Evolutionary conservation across 2,329 filamentous ascomycete genomes (phyloP), one percentile per base, ranked within the genome.

Genomic region (Aspergillus intermedius): DNA sequence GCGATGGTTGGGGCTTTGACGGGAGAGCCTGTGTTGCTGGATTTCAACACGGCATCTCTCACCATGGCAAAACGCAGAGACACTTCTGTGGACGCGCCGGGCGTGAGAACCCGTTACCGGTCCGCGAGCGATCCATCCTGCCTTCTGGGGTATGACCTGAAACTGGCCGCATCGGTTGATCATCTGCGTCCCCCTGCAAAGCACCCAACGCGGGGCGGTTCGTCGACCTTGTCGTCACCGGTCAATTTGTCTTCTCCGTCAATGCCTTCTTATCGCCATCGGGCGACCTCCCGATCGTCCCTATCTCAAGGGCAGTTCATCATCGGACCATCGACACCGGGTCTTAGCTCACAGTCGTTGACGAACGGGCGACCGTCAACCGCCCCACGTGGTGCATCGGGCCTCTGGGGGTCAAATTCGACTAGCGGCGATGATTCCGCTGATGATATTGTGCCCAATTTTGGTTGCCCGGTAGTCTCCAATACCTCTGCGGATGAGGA

Each of bases 1-100:
- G 93, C 93, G 2, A 72, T 98, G 41, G 91, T 98, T 53, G 90
- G 91, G 10, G 90, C 90, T 22, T 80, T 98, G 55, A 94, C 91
- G 0, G 87, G 91, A 51, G 87, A 95, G 61, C 91, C 93, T 0
- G 90, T 95, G 0, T 77, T 98, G 12, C 82, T 95, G 61, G 91
- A 97, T 63, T 86, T 97, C 13, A 86, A 85, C 23, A 87, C 95
- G 71, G 88, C 91, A 0, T 95, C 91, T 3, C 76, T 98, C 44
- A 96, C 91, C 1, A 87, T 96, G 83, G 91, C 91, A 4, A 78
- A 84, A 13, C 78, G 83, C 44, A 84, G 83, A 52, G 61, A 61
- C 49, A 57, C 56, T 17, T 44, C 61, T 25, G 53, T 49, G 35
- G 51, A 54, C 13, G n/a, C 47, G 2, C 40, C 46, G 32, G 49